Conservation (phyloP, 495 filamentous ascomycete species). For the Penicillium silybi region DNA sequence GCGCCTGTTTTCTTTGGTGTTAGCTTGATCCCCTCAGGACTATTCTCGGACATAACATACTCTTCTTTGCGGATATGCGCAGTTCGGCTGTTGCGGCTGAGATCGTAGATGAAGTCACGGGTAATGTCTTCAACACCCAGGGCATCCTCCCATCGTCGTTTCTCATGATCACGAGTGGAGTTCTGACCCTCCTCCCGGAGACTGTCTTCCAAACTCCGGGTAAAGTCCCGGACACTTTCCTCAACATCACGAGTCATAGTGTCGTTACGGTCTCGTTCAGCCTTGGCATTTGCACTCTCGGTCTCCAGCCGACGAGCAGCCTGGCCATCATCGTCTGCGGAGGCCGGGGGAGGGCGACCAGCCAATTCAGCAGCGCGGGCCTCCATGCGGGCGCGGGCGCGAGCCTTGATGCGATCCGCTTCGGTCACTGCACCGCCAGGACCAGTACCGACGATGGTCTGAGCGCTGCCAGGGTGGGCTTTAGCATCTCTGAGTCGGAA, state of each 20-base stretch:
- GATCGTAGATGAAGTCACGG: constrained; percentile 94
- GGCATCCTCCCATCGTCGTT: constrained; percentile 91
- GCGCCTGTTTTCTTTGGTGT: constrained; percentile 14
- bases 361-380: constrained; percentile 89
- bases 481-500: constrained; percentile 94
- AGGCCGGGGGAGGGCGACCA: constrained; percentile 63
- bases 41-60: constrained; percentile 32
- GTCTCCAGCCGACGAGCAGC: constrained; percentile 79
- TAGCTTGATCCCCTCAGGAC: constrained; percentile 11
- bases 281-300: constrained; percentile 73
- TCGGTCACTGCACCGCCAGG: constrained; percentile 91
- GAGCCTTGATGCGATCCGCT: constrained; percentile 88
- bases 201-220: constrained; percentile 74
- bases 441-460: constrained; percentile 87
- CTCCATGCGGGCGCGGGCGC: constrained; percentile 97
- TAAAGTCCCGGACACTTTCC: constrained; percentile 90
- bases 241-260: constrained; percentile 95
- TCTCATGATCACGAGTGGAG: constrained; percentile 77
- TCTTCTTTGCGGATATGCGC: constrained; percentile 73
- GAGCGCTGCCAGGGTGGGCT: constrained; percentile 75
- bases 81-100: constrained; percentile 78
- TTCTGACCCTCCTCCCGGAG: constrained; percentile 77
- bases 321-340: constrained; percentile 67
- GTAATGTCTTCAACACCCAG: constrained; percentile 95
- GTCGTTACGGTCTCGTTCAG: constrained; percentile 90